phyloP scores from a whole-genome alignment of 2,329 filamentous ascomycete genomes.

The Metarhizium guizhouense region DNA sequence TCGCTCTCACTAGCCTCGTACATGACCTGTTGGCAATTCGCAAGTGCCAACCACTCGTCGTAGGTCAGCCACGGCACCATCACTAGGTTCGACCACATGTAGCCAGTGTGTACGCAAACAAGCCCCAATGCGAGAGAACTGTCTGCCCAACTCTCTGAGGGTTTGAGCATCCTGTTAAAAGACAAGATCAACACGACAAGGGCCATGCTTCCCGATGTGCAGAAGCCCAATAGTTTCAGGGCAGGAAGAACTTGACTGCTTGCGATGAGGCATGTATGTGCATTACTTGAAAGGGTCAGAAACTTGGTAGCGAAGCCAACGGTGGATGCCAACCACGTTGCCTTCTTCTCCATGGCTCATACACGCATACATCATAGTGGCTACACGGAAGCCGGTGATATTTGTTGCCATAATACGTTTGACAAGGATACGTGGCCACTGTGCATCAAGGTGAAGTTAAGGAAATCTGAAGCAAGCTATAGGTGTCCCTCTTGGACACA shows the following conservation, averaged over 20 bases:
- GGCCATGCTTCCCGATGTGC: conserved; percentile 18
- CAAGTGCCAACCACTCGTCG: not conserved
- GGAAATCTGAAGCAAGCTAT: not conserved
- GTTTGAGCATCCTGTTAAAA: conserved; percentile 11
- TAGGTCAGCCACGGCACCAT: not conserved
- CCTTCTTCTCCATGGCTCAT: no score
- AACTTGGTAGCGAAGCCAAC: no score
- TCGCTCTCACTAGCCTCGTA: not conserved
- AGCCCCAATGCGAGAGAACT: conserved; percentile 15
- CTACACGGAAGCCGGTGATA: not conserved
- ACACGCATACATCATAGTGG: not conserved
- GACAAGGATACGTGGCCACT: not conserved
- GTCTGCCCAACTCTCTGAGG: conserved; percentile 23
- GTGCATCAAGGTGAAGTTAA: not conserved
- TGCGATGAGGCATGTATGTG: no score
- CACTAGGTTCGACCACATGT: not conserved
- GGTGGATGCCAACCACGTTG: no score
- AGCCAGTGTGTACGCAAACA: conserved; percentile 6
- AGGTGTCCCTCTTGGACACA: not conserved
- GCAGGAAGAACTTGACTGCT: conserved; percentile 12
- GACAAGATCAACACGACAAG: conserved; percentile 20
- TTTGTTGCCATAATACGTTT: not conserved
- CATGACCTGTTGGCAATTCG: not conserved
- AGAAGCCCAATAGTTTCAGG: conserved; percentile 22
- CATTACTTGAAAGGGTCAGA: no score